Conservation (phyloP, 352 stramenopile species). For the Globisporangium splendens region DNA sequence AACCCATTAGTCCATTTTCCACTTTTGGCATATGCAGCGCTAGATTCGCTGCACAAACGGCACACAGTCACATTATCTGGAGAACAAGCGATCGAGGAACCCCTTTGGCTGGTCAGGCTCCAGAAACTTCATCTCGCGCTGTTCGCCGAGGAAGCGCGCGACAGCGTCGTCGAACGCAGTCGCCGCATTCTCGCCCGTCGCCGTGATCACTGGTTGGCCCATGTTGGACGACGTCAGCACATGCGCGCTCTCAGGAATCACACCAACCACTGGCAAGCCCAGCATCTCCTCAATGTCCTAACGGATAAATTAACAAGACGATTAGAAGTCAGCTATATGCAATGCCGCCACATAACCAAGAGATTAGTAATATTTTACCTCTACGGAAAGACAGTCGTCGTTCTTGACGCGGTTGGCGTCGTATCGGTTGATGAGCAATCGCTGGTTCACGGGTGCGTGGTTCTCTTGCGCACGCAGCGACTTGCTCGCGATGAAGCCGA, state of each 20-base stretch:
- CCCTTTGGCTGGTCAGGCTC: slow-evolving; percentile 78
- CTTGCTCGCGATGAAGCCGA: slow-evolving; percentile 91
- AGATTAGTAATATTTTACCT: slow-evolving; percentile 28
- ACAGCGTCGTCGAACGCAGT: slow-evolving; percentile 88
- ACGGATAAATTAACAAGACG: not conserved
- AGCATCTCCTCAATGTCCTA: slow-evolving; percentile 93
- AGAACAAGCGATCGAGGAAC: slow-evolving; percentile 75
- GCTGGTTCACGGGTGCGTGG: slow-evolving; percentile 71
- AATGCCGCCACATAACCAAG: not conserved
- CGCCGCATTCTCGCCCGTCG: slow-evolving; percentile 63
- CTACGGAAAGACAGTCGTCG: slow-evolving; percentile 87
- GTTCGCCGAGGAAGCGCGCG: slow-evolving; percentile 86
- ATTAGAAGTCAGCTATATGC: not conserved
- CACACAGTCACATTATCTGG: slow-evolving; percentile 21
- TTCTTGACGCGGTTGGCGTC: slow-evolving; percentile 86
- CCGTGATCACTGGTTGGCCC: slow-evolving; percentile 89
- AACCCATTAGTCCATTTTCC: not conserved
- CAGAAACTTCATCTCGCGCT: slow-evolving; percentile 85
- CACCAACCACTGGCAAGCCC: slow-evolving; percentile 84
- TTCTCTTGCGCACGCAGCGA: slow-evolving; percentile 81
- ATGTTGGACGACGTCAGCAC: slow-evolving; percentile 93
- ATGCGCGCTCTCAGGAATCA: slow-evolving; percentile 88
- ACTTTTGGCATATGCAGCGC: not conserved
- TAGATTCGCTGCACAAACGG: no score
- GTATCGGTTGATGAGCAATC: slow-evolving; percentile 90